Conservation (phyloP, 148 eudicot species). For the Cornus florida region DNA sequence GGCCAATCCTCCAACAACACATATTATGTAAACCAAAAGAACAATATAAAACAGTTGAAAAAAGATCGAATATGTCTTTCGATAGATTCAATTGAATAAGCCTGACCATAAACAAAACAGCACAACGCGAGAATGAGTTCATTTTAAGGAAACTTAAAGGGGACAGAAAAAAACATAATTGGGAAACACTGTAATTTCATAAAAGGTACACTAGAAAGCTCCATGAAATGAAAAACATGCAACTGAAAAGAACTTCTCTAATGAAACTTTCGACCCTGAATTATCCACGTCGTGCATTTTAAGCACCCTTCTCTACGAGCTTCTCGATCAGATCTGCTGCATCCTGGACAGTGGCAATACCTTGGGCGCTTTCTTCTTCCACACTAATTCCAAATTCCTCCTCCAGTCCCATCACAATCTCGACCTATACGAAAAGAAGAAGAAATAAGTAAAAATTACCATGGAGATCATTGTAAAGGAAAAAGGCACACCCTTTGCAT, state of each 20-base stretch:
- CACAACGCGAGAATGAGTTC: neutral
- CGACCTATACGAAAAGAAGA: slow-evolving; percentile 30
- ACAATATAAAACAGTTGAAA: neutral
- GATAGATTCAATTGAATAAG: neutral
- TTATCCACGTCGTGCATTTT: neutral
- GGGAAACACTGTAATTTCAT: neutral
- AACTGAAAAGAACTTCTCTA: neutral
- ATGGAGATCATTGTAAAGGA: neutral
- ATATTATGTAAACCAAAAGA: neutral
- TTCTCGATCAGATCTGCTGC: slow-evolving; percentile 65
- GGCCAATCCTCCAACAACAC: neutral
- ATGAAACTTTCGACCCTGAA: neutral
- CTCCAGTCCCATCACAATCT: slow-evolving; percentile 69
- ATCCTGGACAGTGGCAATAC: slow-evolving; percentile 56
- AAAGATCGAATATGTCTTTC: neutral
- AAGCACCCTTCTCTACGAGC: slow-evolving; percentile 25
- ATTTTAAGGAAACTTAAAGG: neutral
- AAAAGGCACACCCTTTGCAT: neutral
- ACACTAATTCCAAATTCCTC: slow-evolving; percentile 61
- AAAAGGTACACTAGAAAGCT: neutral
- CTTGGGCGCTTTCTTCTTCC: slow-evolving; percentile 63
- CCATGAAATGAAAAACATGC: neutral
- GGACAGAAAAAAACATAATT: neutral
- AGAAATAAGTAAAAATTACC: neutral
- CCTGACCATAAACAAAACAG: neutral